phyloP scores from a whole-genome alignment of 345 rosid species.

The Stellera chamaejasme region DNA sequence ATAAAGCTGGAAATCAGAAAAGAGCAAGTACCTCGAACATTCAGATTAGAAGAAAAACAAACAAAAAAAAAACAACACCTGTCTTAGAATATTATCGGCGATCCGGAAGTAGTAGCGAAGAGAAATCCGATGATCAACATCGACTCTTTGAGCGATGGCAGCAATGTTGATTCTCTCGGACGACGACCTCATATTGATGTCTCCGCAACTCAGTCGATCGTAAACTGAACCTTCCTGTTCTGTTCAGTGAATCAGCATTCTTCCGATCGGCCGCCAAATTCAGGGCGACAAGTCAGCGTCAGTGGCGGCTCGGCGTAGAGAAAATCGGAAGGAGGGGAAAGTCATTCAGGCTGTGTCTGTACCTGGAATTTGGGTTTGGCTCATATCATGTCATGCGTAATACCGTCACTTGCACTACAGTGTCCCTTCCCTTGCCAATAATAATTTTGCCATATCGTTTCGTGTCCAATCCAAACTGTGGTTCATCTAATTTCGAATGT shows the following conservation, averaged over 20 bases:
- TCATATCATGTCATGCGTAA: too few species aligned
- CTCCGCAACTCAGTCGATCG: conserved; percentile 6
- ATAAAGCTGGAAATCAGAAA: too few species aligned
- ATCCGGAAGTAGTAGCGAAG: conserved; percentile 78
- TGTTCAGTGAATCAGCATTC: conserved; percentile 14
- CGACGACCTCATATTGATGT: conserved; percentile 48
- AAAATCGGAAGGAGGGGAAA: neutral
- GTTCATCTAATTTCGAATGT: too few species aligned
- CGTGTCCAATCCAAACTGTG: too few species aligned
- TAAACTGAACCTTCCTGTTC: conserved; percentile 7
- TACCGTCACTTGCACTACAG: too few species aligned
- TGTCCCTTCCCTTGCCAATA: too few species aligned
- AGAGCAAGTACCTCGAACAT: neutral
- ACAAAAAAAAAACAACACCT: conserved; percentile 32
- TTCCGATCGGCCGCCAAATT: conserved; percentile 9
- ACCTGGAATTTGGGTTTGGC: neutral
- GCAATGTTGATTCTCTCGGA: conserved; percentile 58
- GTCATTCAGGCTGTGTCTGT: conserved; percentile 17
- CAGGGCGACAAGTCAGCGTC: conserved; percentile 13
- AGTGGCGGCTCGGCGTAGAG: conserved; percentile 24
- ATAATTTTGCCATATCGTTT: too few species aligned
- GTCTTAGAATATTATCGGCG: conserved; percentile 87
- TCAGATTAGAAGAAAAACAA: neutral
- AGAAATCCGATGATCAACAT: conserved; percentile 79
- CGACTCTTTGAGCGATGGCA: conserved; percentile 56